Base-by-base conservation (phyloP, 2,329 filamentous ascomycete genomes). In the Gaeumannomyces tritici region DNA sequence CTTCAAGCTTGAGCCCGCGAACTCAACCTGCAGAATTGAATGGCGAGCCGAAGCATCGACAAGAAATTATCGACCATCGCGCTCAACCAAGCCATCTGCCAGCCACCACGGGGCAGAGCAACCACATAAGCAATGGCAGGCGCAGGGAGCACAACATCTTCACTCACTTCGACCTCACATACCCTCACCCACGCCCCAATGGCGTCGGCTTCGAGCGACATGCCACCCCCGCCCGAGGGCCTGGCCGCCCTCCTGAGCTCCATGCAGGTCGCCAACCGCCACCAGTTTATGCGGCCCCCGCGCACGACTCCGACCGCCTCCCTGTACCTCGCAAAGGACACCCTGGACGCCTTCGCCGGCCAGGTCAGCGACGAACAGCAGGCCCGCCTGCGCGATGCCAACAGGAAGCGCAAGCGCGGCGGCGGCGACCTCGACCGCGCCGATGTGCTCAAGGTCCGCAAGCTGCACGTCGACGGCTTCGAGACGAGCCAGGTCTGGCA, bases 401-500 rank as follows among this genome's bases (percentile, higher is more conserved):
- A 86, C 68, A 87, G 84, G 74, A 96, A 96, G 79, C 81, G 90
- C 65, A 96, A 95, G 79, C 81, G 90, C 67, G 76, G 42, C 4
- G 42, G 42, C 6, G 42, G 21, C 42, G 71, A 75, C 29, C 76
- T 80, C 61, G 75, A 75, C 35, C 73, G 74, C 42, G 69, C 75
- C 59, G 75, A 83, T 66, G 77, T 89, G 1, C 71, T 97, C 66
- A 91, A 91, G 69, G 79, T 96, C 69, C 88, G 89, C 69, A 92
- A 90, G 74, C 79, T 99, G 21, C 90, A 97, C 72, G 80, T 91
- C 8, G 86, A 96, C 63, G 95, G 93, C 0, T 96, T 98, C 68
- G 90, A 89, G 69, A 88, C 90, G 13, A 85, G 88, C 26, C 93
- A 98, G 75, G 87, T 99, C 56, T 99, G 93, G 90, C 91, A 97